Evolutionary conservation across 257 asterid genomes (phyloP), one percentile per base, ranked within the genome.

Genomic region (Pogostemon cablin): DNA sequence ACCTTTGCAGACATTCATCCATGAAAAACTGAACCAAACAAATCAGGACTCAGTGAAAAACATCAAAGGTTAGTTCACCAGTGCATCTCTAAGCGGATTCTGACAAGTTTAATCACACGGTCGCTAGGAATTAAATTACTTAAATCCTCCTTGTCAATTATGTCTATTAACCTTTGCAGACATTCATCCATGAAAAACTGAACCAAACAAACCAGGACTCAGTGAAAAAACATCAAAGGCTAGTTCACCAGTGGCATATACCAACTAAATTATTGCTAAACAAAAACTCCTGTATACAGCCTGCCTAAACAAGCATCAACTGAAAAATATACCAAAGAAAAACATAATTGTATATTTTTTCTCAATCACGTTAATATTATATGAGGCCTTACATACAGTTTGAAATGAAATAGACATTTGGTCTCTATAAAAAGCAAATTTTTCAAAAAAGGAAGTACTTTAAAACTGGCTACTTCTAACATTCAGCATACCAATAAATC

Each of bases 111-210:
- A 7, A 88, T 83, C 59, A 91, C 84, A 52, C 91, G 90, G 75
- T 87, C 89, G 75, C 96, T 91, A 5, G 95, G 96, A 73, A 84
- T 84, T 77, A 89, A 59, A 75, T 63, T 76, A 76, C 82, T 79
- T 67, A 87, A 82, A 72, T 87, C 96, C 78, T 82, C 83, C 15
- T 75, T 80, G 72, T 93, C 97, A 78, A 87, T 79, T 37, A 84
- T 69, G 76, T 93, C 88, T 32, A 84, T 81, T 38, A 93, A 89
- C 77, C 82, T 89, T 82, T 89, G 92, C 83, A 93, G 86, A 81
- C 96, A 93, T 67, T 91, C 95, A 67, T 93, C 99, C 97, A 93
- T 93, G 87, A 91, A 93, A 82, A 77, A 91, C 99, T 93, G 88
- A 71, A 80, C 52, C 72, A 70, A 72, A 71, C 55, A 79, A 54